Evolutionary conservation across 345 rosid species (phyloP).

Genomic region (Diplotaxis tenuifolia): DNA sequence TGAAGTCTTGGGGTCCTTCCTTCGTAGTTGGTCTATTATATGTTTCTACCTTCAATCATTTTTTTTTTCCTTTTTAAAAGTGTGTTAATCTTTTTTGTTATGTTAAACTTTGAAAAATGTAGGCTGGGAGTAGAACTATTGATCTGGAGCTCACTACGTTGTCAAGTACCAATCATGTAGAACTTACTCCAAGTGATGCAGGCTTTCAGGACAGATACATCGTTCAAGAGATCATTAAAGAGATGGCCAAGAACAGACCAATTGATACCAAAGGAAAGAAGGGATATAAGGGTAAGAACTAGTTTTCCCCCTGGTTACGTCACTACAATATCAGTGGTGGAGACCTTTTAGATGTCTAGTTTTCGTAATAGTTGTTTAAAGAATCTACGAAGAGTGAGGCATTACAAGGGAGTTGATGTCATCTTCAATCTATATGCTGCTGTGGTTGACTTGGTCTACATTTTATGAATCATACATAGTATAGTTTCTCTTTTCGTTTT

Average conservation of each 20-base stretch:
- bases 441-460: background rate
- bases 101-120: conserved; percentile 20
- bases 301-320: background rate
- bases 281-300: conserved; percentile 68
- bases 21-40: background rate
- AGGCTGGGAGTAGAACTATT: conserved; percentile 90
- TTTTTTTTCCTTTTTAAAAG: background rate
- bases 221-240: conserved; percentile 93
- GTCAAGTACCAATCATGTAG: conserved; percentile 86
- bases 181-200: conserved; percentile 88
- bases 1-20: conserved; percentile 11
- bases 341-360: background rate
- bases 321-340: background rate
- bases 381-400: background rate
- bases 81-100: conserved; percentile 1
- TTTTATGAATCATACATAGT: background rate
- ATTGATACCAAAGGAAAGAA: conserved; percentile 81
- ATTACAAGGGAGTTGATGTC: background rate
- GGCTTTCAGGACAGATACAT: conserved; percentile 97
- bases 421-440: background rate
- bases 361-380: background rate
- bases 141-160: conserved; percentile 87
- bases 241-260: conserved; percentile 96
- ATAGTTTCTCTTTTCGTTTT: background rate
- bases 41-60: background rate